Percentiles rank a stretch among this genome's conserved stretches.
Evolutionary conservation across 2,329 filamentous ascomycete species (phyloP).

Genomic region (Trichophyton schoenleinii): DNA sequence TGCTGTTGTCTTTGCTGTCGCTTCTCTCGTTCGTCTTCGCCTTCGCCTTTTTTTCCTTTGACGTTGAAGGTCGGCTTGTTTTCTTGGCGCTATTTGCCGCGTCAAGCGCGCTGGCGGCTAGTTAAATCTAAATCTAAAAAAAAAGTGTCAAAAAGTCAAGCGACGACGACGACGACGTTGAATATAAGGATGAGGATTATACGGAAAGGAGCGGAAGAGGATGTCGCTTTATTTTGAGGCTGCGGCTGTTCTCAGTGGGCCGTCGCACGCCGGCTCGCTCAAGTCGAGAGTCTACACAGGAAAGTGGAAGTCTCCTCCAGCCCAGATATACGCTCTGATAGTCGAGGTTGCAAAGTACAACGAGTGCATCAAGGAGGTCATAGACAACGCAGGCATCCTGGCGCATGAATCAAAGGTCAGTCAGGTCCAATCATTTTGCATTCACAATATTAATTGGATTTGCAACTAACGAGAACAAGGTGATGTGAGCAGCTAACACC

Average conservation of each 20-base stretch:
- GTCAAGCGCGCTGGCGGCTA: background rate
- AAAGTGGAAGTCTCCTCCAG: slow-evolving; percentile 64
- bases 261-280: slow-evolving; percentile 55
- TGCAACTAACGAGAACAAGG: background rate
- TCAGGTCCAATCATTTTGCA: background rate
- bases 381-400: slow-evolving; percentile 66
- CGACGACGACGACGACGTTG: background rate
- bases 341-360: slow-evolving; percentile 89
- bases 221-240: slow-evolving; percentile 98
- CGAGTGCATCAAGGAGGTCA: slow-evolving; percentile 69
- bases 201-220: background rate
- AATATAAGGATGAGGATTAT: background rate
- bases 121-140: background rate
- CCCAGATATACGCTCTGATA: slow-evolving; percentile 76
- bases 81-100: background rate
- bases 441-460: background rate
- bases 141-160: no score
- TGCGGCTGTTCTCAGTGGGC: slow-evolving; percentile 55
- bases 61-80: background rate
- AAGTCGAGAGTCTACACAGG: slow-evolving; percentile 73
- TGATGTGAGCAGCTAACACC: slow-evolving; percentile 55
- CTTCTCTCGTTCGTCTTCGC: background rate
- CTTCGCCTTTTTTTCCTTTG: background rate
- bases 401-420: slow-evolving; percentile 71
- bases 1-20: slow-evolving; percentile 2